These are phyloP conservation scores for Botryotinia convoluta DNA, from an alignment of 2,329 filamentous ascomycete genomes.

Conservation along the genomic window DNA sequence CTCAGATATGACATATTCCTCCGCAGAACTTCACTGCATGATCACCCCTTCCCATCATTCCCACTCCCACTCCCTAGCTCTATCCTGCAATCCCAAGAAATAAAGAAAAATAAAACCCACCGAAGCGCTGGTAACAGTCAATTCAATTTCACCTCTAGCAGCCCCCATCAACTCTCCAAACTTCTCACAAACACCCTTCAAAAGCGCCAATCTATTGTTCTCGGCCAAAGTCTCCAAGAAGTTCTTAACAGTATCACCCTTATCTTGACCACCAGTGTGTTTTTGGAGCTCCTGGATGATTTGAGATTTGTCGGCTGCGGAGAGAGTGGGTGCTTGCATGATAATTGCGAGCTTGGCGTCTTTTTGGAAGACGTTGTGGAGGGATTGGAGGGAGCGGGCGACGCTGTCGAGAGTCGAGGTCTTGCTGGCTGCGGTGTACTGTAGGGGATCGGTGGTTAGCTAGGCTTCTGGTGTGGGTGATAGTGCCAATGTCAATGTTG, in stretches of 20 bases:
- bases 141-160: slow-evolving; percentile 86
- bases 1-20: not conserved
- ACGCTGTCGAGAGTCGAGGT: slow-evolving; percentile 79
- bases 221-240: slow-evolving; percentile 86
- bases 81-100: not conserved
- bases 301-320: slow-evolving; percentile 73
- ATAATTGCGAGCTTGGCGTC: slow-evolving; percentile 78
- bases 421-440: slow-evolving; percentile 98
- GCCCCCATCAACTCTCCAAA: slow-evolving; percentile 86
- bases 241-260: slow-evolving; percentile 84
- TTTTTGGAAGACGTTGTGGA: slow-evolving; percentile 71
- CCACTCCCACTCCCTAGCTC: not conserved
- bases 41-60: not conserved
- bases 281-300: slow-evolving; percentile 88
- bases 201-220: slow-evolving; percentile 88
- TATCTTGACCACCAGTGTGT: slow-evolving; percentile 66
- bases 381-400: slow-evolving; percentile 71
- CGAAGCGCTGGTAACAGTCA: slow-evolving; percentile 85
- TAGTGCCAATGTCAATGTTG: not conserved
- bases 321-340: slow-evolving; percentile 78
- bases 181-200: slow-evolving; percentile 82
- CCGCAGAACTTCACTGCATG: not conserved
- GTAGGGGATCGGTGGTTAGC: slow-evolving; percentile 10
- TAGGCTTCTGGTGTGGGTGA: slow-evolving; percentile 18
- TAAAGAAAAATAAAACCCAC: slow-evolving; percentile 50